These are phyloP conservation scores for Penicillium olsonii DNA, from an alignment of 2,329 filamentous ascomycete genomes.

Conservation along the genomic window DNA sequence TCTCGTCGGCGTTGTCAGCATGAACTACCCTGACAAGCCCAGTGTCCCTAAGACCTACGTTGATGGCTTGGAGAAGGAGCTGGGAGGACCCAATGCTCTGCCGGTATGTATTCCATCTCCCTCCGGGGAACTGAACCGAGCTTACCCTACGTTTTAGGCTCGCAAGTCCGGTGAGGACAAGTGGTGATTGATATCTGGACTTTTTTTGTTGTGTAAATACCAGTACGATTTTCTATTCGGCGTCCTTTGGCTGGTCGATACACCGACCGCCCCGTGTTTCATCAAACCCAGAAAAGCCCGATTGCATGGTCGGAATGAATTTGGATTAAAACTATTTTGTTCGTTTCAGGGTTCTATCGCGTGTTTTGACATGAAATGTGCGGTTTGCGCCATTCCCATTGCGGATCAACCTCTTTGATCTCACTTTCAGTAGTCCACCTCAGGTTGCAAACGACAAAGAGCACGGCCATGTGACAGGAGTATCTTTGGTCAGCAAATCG, in stretches of 20 bases:
- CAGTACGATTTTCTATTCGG: slow-evolving; percentile 36
- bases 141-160: slow-evolving; percentile 32
- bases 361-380: not conserved
- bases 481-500: not conserved
- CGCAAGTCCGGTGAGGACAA: slow-evolving; percentile 41
- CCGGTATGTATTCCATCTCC: slow-evolving; percentile 56
- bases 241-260: slow-evolving; percentile 31
- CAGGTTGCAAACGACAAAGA: not conserved
- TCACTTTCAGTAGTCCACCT: not conserved
- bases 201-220: slow-evolving; percentile 42
- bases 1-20: slow-evolving; percentile 67
- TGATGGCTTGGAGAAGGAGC: slow-evolving; percentile 70
- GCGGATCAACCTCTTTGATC: not conserved
- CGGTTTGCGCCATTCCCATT: not conserved
- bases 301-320: slow-evolving; percentile 14
- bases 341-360: not conserved
- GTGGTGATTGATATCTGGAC: slow-evolving; percentile 34
- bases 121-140: not conserved
- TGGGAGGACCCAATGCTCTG: slow-evolving; percentile 69
- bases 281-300: slow-evolving; percentile 18
- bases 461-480: not conserved
- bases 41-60: slow-evolving; percentile 68
- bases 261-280: slow-evolving; percentile 13
- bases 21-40: slow-evolving; percentile 71
- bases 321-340: slow-evolving; percentile 3